A percentile compares a stretch with the other conserved stretches of the same genome.
These are phyloP conservation scores for Odontarrhena argentea DNA, from an alignment of 345 rosid species.

Conservation along the genomic window DNA sequence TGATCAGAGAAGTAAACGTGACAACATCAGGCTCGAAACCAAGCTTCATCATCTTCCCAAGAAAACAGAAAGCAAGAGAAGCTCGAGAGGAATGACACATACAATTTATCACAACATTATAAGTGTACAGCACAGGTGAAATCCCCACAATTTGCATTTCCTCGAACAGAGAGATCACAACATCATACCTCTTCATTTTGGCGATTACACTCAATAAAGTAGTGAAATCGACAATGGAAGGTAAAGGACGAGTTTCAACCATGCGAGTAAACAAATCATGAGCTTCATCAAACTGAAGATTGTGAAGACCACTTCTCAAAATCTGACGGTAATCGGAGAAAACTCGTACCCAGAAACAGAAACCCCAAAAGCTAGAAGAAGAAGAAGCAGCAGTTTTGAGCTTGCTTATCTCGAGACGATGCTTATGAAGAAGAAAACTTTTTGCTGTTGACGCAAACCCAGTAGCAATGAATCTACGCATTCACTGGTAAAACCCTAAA, in stretches of 20 bases:
- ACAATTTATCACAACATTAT: slow-evolving; percentile 28
- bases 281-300: slow-evolving; percentile 22
- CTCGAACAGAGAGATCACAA: slow-evolving; percentile 24
- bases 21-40: slow-evolving; percentile 34
- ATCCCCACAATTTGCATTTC: slow-evolving; percentile 21
- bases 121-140: slow-evolving; percentile 31
- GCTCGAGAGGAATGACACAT: slow-evolving; percentile 14
- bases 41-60: slow-evolving; percentile 36
- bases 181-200: slow-evolving; percentile 27
- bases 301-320: slow-evolving; percentile 19
- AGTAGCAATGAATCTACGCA: slow-evolving; percentile 37
- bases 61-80: slow-evolving; percentile 10
- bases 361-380: slow-evolving; percentile 12
- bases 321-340: slow-evolving; percentile 24
- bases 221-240: slow-evolving; percentile 29
- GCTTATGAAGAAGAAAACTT: not conserved
- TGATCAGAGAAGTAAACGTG: slow-evolving; percentile 30
- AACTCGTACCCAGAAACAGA: slow-evolving; percentile 25
- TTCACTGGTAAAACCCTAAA: slow-evolving; percentile 10
- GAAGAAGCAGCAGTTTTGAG: not conserved
- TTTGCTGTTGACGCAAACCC: slow-evolving; percentile 22
- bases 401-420: not conserved
- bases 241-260: slow-evolving; percentile 24
- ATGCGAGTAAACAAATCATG: slow-evolving; percentile 23
- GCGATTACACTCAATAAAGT: slow-evolving; percentile 16